phyloP scores from a whole-genome alignment of 768 basidiomycete species.

The Mycena alexandri region DNA sequence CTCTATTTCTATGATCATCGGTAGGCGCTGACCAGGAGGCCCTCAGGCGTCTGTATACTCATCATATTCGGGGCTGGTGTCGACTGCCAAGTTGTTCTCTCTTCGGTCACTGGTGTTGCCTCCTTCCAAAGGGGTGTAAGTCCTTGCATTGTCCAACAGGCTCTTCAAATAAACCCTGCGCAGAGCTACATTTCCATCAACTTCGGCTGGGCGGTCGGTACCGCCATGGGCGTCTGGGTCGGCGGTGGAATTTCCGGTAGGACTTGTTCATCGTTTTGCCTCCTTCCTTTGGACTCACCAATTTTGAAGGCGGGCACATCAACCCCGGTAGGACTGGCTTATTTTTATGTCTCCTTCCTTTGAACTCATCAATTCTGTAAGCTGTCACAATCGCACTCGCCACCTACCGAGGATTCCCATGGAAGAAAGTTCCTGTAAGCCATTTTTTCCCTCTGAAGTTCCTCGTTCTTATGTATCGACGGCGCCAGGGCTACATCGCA shows the following conservation, averaged over 20 bases:
- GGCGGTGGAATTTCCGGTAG: conserved; percentile 70
- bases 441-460: not conserved
- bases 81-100: conserved; percentile 68
- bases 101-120: conserved; percentile 58
- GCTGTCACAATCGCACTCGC: conserved; percentile 80
- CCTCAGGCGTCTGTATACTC: conserved; percentile 60
- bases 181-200: conserved; percentile 49
- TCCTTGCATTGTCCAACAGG: conserved; percentile 21
- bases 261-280: not conserved
- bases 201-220: conserved; percentile 71
- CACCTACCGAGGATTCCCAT: conserved; percentile 79
- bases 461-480: not conserved
- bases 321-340: conserved; percentile 61
- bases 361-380: conserved; percentile 37
- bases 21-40: not conserved
- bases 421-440: conserved; percentile 78
- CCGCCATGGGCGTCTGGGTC: conserved; percentile 78
- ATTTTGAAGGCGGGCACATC: conserved; percentile 68
- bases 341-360: not conserved
- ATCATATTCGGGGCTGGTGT: conserved; percentile 72
- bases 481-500: conserved; percentile 60
- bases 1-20: not conserved
- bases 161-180: not conserved
- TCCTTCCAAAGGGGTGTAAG: conserved; percentile 68
- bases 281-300: not conserved